A percentile compares a stretch with the other conserved stretches of the same genome.
phyloP scores from a whole-genome alignment of 2,329 filamentous ascomycete genomes.

The Epichloe sylvatica region DNA sequence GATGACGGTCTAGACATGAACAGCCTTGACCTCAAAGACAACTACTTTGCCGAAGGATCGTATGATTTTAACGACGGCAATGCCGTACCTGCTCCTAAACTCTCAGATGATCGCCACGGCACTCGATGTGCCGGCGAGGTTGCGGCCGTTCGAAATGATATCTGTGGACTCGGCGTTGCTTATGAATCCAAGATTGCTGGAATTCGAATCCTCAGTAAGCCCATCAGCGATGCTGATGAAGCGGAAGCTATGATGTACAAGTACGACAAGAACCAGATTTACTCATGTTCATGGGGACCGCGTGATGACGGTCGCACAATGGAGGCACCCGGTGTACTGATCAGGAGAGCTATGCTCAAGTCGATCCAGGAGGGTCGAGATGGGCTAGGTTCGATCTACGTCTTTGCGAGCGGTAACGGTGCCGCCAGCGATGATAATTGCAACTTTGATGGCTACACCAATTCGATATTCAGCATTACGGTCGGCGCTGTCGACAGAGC shows the following conservation, averaged over 20 bases:
- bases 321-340: slow-evolving; percentile 83
- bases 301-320: slow-evolving; percentile 87
- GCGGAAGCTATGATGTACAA: slow-evolving; percentile 86
- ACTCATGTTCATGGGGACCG: slow-evolving; percentile 97
- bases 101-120: slow-evolving; percentile 78
- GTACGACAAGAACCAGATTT: slow-evolving; percentile 85
- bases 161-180: slow-evolving; percentile 90
- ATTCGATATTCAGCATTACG: slow-evolving; percentile 97
- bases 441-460: slow-evolving; percentile 98
- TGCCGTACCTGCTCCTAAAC: slow-evolving; percentile 63
- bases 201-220: slow-evolving; percentile 80
- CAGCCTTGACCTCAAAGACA: slow-evolving; percentile 79
- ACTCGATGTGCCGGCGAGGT: slow-evolving; percentile 93
- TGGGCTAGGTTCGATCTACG: slow-evolving; percentile 80
- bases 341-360: slow-evolving; percentile 80
- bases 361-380: slow-evolving; percentile 76
- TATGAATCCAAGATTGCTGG: slow-evolving; percentile 85
- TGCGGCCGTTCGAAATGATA: slow-evolving; percentile 77
- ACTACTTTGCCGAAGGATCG: slow-evolving; percentile 86
- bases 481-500: slow-evolving; percentile 84
- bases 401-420: slow-evolving; percentile 90
- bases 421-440: slow-evolving; percentile 82
- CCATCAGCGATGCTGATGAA: slow-evolving; percentile 86
- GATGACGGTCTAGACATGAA: slow-evolving; percentile 95
- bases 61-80: slow-evolving; percentile 90